Base-by-base conservation (phyloP, 768 basidiomycete genomes). In the Pisolithus tinctorius region DNA sequence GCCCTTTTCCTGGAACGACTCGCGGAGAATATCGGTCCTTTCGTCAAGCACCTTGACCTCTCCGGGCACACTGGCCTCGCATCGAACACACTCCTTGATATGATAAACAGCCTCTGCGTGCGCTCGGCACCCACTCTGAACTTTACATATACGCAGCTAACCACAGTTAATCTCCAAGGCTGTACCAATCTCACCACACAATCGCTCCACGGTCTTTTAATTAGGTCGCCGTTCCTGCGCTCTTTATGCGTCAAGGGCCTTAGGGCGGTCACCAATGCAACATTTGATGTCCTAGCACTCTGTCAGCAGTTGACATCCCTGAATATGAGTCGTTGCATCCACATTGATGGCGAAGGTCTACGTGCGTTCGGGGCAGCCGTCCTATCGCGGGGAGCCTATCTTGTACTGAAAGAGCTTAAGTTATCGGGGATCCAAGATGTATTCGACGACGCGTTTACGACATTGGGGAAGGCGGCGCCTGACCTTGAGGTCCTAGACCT, bases 401-500 rank as follows among this genome's bases (percentile, higher is more conserved):
- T 88, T 45, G 69, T 63, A 26, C 63, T 94, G 51, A 82, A 74
- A 63, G 79, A 81, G 42, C 73, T 95, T 29, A 72, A 81, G 23
- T 55, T 93, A 26, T 84, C 80, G 6, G 89, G 87, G 1, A 63
- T 96, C 52, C 80, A 75, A 60, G 71, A 79, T 48, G 66, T 83
- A 47, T 70, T 75, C 14, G 84, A 87, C 59, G 69, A 72, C 10
- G 76, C 77, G 58, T 78, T 94, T 78, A 64, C 72, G n/a, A 68
- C 71, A 9, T 70, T 93, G 34, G 91, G 86, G 6, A 78, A 71
- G 56, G 83, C 79, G 3, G 77, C 86, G 0, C 87, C 88, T 17
- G 70, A 74, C 58, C 76, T 94, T 20, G 87, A 91, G 64, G 79
- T 89, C 16, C 71, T 94, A 20, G 92, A 94, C 65, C 68, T 93